Conservation (phyloP, 1,284 basidiomycete species). For the Rugosomyces carneus region DNA sequence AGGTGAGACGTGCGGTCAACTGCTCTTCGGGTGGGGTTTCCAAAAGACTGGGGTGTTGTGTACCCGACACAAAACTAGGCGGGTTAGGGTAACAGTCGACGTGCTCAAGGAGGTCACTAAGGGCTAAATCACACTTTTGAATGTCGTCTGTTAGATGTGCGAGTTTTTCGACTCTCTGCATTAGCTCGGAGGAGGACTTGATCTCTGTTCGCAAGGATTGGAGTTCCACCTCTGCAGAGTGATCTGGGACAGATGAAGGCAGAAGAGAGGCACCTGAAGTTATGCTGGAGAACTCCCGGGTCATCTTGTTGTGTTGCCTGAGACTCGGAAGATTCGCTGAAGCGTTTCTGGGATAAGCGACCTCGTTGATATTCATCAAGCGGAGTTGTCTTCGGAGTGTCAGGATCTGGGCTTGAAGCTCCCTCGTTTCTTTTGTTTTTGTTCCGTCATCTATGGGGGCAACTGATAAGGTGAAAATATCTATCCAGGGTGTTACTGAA, state of each 20-base stretch:
- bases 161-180: conserved; percentile 48
- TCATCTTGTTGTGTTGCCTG: conserved; percentile 39
- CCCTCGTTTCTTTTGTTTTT: conserved; percentile 29
- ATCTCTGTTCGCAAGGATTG: conserved; percentile 56
- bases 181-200: conserved; percentile 39
- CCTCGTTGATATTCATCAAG: conserved; percentile 53
- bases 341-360: conserved; percentile 37
- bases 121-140: conserved; percentile 57
- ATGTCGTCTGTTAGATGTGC: conserved; percentile 44
- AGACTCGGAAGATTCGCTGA: conserved; percentile 45
- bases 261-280: conserved; percentile 40
- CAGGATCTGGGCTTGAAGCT: conserved; percentile 36
- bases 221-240: conserved; percentile 47
- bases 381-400: conserved; percentile 52
- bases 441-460: conserved; percentile 25
- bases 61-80: conserved; percentile 45
- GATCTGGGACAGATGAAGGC: conserved; percentile 36
- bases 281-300: conserved; percentile 40
- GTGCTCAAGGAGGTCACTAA: conserved; percentile 78
- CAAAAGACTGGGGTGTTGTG: conserved; percentile 36
- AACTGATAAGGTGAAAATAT: conserved; percentile 50
- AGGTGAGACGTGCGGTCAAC: conserved; percentile 51
- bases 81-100: conserved; percentile 67
- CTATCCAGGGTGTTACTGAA: conserved; percentile 26
- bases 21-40: conserved; percentile 54